Evolutionary conservation across 768 basidiomycete genomes (phyloP).

Genomic region (Suillus tomentosus): DNA sequence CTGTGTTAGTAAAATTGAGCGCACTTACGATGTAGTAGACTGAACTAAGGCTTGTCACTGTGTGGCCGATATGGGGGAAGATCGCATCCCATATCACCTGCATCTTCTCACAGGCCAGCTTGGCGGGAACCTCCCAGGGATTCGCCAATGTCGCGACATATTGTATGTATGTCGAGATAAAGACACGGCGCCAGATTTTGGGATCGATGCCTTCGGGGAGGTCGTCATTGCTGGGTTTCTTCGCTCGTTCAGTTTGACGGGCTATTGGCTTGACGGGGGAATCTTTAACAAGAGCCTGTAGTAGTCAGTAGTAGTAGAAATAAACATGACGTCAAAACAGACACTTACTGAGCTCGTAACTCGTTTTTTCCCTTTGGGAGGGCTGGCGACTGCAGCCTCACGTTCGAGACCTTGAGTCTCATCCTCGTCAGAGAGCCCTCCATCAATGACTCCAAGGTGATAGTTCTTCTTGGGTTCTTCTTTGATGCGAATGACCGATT

Average conservation of each 20-base stretch:
- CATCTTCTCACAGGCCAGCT: slow-evolving; percentile 1
- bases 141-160: background rate
- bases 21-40: background rate
- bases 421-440: background rate
- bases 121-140: background rate
- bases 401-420: background rate
- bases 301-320: background rate
- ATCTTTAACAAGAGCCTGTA: slow-evolving; percentile 1
- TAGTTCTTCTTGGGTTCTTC: background rate
- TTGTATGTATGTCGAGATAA: slow-evolving; percentile 1
- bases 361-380: background rate
- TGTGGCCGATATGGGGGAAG: background rate
- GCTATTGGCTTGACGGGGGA: background rate
- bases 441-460: background rate
- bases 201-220: background rate
- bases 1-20: background rate
- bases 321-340: background rate
- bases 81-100: background rate
- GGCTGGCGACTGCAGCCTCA: background rate
- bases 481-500: background rate
- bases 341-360: background rate
- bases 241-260: background rate
- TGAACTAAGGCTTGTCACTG: background rate
- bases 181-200: background rate
- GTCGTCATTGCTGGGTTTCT: background rate